A percentile compares a stretch with the other conserved stretches of the same genome.
Conservation (phyloP, 768 basidiomycete genomes). For the Xerocomus potaroensis region DNA sequence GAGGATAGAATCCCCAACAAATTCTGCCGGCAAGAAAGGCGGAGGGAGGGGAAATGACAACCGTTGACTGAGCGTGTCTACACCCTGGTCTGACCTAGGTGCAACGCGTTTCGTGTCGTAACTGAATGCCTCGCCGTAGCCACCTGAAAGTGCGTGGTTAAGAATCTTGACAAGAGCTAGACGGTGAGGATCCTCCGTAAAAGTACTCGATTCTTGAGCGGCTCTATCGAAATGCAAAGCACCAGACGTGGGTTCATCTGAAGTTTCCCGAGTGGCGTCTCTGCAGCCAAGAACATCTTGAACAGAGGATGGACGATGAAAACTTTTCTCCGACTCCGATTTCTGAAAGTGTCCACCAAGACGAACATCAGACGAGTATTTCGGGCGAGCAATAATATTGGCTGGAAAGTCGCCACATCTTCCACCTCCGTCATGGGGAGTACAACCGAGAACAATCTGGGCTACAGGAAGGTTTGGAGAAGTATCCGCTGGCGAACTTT, state of each 20-base stretch:
- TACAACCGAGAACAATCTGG: not conserved
- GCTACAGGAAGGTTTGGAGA: not conserved
- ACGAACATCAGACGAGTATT: not conserved
- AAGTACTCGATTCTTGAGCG: not conserved
- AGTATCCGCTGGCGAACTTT: not conserved
- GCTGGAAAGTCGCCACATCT: not conserved
- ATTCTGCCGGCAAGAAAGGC: slow-evolving; percentile 4
- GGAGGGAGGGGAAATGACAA: slow-evolving; percentile 23
- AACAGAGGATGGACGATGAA: not conserved
- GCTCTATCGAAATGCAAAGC: not conserved
- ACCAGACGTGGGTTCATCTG: not conserved
- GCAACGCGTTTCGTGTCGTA: not conserved
- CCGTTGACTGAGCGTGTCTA: slow-evolving; percentile 3
- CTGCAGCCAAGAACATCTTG: no score
- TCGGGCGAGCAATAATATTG: not conserved
- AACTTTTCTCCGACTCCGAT: not conserved
- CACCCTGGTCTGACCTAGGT: not conserved
- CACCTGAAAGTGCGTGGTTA: not conserved
- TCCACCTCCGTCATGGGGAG: not conserved
- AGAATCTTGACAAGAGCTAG: not conserved
- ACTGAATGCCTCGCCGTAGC: not conserved
- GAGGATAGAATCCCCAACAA: not conserved
- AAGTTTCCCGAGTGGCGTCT: no score
- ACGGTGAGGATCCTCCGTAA: not conserved
- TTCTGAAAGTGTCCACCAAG: not conserved